Evolutionary conservation across 176 grass and related monocot species (phyloP).

Genomic region (Sorghum bicolor): Sorghum_bicolor_NCBIv3 NC_012870.2:65589001-65589500

Average conservation of each 20-base stretch:
- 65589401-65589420: conserved; percentile 10
- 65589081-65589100: conserved; percentile 99
- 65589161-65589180: conserved; percentile 23
- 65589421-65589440: background rate
- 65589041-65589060: conserved; percentile 48
- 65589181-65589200: background rate
- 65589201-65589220: background rate
- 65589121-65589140: conserved; percentile 93
- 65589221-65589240: background rate
- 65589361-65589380: background rate
- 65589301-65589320: too few relatives aligned
- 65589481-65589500: background rate
- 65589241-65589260: too few relatives aligned
- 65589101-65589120: conserved; percentile 99
- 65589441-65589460: conserved; percentile 5
- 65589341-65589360: background rate
- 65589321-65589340: background rate
- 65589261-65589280: too few relatives aligned
- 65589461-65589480: background rate
- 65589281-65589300: too few relatives aligned
- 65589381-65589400: background rate
- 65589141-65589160: conserved; percentile 72
- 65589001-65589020: background rate
- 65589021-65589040: conserved; percentile 37
- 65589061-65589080: conserved; percentile 97